Evolutionary conservation across 1,139 yeast genomes (phyloP), one percentile per base, ranked within the genome.

Genomic region (Yamadazyma oceani): DNA sequence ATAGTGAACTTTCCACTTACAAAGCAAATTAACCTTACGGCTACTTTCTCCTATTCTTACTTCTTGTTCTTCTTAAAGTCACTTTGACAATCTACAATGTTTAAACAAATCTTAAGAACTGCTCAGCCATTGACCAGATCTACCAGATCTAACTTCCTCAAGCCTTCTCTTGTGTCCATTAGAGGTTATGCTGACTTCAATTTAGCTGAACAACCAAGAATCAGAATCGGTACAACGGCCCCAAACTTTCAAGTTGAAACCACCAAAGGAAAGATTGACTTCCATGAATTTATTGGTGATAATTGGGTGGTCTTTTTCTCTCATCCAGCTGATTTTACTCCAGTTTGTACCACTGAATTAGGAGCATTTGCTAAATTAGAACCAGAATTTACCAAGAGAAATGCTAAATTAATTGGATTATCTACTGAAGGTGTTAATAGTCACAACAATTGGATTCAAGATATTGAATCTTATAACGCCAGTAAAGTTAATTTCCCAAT

Each of bases 321-420:
- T 17, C 96, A 88, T 62, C 96, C 96, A 39, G 96, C 88, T 34
- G 96, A 88, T 63, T 87, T 85, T 73, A 88, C 96, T 13, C 96
- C 96, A 28, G 96, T 88, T 36, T 88, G 96, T 68, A 88, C 96
- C 51, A 88, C 96, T 38, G 96, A 88, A 70, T 75, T 88, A 54
- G 96, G 96, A 46, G 96, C 95, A 12, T 88, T 88, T 55, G 87
- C 96, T 46, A 75, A 79, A 57, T 75, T 87, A 62, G 82, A 85
- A 35, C 88, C 87, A 25, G 95, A 87, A 61, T 88, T 88, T 57
- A 78, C 77, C 54, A 75, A 81, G 64, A 80, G 95, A 64, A 78
- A 80, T 57, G 84, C 85, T 53, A 87, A 88, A 71, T 74, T 88
- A 62, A 82, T 88, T 58, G 96, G 96, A 40, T 73, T 88, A 51